A percentile compares a stretch with the other conserved stretches of the same genome.
Evolutionary conservation across 345 rosid genomes (phyloP).

Genomic region (Excoecaria agallocha): DNA sequence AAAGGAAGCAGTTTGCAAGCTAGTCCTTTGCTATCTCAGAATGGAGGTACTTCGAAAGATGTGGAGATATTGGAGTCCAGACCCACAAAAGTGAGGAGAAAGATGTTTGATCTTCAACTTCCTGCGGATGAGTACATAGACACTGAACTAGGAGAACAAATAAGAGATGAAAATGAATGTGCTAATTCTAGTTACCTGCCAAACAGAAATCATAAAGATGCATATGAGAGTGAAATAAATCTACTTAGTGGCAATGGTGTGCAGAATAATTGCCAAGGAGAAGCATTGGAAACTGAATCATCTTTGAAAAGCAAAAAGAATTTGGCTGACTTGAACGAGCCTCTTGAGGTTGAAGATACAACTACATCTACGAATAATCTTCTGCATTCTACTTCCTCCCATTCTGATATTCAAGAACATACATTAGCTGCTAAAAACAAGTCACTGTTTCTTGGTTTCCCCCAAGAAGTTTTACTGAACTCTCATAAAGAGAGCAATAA

Average conservation of each 20-base stretch:
- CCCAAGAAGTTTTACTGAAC: slow-evolving; percentile 37
- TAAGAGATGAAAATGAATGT: slow-evolving; percentile 33
- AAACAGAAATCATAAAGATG: slow-evolving; percentile 41
- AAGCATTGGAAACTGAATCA: slow-evolving; percentile 39
- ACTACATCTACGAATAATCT: slow-evolving; percentile 36
- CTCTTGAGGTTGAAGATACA: slow-evolving; percentile 52
- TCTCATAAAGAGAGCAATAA: slow-evolving; percentile 32
- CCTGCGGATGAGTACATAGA: slow-evolving; percentile 77
- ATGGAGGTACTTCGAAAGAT: slow-evolving; percentile 51
- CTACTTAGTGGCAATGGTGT: slow-evolving; percentile 29
- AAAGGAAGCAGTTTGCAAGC: slow-evolving; percentile 51
- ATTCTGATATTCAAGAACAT: slow-evolving; percentile 37
- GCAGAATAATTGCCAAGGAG: slow-evolving; percentile 37
- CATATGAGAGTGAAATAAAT: slow-evolving; percentile 37
- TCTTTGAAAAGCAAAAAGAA: slow-evolving; percentile 37
- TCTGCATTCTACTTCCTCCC: slow-evolving; percentile 26
- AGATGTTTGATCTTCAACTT: slow-evolving; percentile 78
- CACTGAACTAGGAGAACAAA: slow-evolving; percentile 43
- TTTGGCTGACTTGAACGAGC: slow-evolving; percentile 79
- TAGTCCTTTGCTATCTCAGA: slow-evolving; percentile 49
- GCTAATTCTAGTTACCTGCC: slow-evolving; percentile 44
- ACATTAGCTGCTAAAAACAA: slow-evolving; percentile 32
- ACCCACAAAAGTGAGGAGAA: slow-evolving; percentile 71
- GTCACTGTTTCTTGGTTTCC: slow-evolving; percentile 38
- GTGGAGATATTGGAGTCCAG: slow-evolving; percentile 58